Base-by-base conservation (phyloP, 169 alveolate species). In the Plasmodium chabaudi region DNA sequence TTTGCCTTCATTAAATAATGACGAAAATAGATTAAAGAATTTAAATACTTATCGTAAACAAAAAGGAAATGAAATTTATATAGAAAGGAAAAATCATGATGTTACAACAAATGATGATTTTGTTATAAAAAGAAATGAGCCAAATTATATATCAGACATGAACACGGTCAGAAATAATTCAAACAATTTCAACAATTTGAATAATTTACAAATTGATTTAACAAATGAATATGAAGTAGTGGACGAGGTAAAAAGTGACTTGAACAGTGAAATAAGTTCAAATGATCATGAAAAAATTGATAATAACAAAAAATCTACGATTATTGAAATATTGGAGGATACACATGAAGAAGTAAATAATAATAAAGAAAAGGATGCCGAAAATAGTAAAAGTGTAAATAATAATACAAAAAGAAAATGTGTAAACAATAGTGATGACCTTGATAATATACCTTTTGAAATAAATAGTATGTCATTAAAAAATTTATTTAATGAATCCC, bases 401-500 rank as follows among this genome's bases (percentile, higher is more conserved):
- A 34, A 17, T 21, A 12, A 19, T n/a, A 23, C 13, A 23, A 19
- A 39, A 12, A 34, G 10, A 17, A 72, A 56, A 60, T 6, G 34
- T 25, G 53, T 7, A 13, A 19, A 7, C 21, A 59, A 34, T 10
- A 73, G 25, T 27, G n/a, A 27, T 57, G 72, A 15, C 9, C 49
- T 25, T 17, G 89, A 79, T 79, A 79, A 65, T 42, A 79, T 79
- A 19, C 89, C 89, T 9, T 64, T 79, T 49, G 71, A 79, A 55
- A 64, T 79, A 59, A 57, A 79, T 59, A 79, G 47, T 23, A 79
- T 79, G 19, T 60, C 89, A n/a, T 39, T 79, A 79, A 79, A 59
- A 12, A 79, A 79, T 23, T 51, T 79, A 65, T 79, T 79, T 39
- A 47, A 42, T 10, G 89, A 79, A 44, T 64, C 27, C 47, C 89